Conservation (phyloP, 495 filamentous ascomycete species). For the Neurospora cerealis region DNA sequence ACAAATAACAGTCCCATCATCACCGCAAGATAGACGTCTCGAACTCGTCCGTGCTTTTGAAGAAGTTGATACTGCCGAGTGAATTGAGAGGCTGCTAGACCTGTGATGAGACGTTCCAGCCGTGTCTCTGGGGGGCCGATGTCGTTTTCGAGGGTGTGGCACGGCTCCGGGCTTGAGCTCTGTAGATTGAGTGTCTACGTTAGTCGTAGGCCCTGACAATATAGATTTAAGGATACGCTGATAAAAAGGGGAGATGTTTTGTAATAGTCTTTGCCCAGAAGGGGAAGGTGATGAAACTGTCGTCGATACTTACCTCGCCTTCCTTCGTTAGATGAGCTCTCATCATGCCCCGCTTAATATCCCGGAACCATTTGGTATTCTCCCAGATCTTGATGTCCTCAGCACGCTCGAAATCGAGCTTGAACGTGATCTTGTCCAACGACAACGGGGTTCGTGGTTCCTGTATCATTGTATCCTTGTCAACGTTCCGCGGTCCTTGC, state of each 20-base stretch:
- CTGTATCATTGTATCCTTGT: too few relatives aligned
- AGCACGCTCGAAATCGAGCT: neutral
- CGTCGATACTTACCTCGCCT: neutral
- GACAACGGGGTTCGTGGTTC: neutral
- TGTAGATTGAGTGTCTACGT: neutral
- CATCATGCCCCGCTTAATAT: neutral
- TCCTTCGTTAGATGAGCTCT: neutral
- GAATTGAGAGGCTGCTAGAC: too few relatives aligned
- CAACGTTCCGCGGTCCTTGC: neutral
- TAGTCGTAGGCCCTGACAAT: neutral
- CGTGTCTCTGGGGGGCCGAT: neutral
- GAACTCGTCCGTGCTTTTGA: too few relatives aligned
- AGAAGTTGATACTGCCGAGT: too few relatives aligned
- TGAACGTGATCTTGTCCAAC: neutral
- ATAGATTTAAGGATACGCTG: neutral
- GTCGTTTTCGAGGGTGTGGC: neutral
- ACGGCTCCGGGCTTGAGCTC: neutral
- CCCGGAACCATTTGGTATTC: neutral
- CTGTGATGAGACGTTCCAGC: neutral
- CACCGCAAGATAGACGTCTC: too few relatives aligned
- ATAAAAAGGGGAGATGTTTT: too few relatives aligned
- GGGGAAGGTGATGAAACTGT: too few relatives aligned
- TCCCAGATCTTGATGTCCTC: too few relatives aligned
- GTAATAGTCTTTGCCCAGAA: too few relatives aligned
- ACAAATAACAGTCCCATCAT: too few relatives aligned